These are phyloP conservation scores for Cordyceps tenuipes DNA, from an alignment of 2,329 filamentous ascomycete genomes.

Conservation along the genomic window DNA sequence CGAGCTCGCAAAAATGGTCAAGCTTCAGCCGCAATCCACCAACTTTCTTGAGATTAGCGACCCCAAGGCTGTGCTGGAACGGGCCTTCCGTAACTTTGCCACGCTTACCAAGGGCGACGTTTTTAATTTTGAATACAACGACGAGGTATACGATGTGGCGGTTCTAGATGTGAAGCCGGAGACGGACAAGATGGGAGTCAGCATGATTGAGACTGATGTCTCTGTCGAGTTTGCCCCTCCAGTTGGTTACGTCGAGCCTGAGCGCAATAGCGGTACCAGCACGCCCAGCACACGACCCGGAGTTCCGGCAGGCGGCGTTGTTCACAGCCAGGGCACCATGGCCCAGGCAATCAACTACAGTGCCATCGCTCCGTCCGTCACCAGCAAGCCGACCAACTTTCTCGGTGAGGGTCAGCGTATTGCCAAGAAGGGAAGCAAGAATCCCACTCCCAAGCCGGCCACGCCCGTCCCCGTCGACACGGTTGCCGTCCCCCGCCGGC, in stretches of 20 bases:
- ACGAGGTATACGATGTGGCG: constrained; percentile 84
- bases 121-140: constrained; percentile 96
- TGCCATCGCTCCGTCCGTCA: constrained; percentile 72
- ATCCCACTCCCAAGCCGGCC: constrained; percentile 53
- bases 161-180: constrained; percentile 90
- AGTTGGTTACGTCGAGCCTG: constrained; percentile 86
- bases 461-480: constrained; percentile 51
- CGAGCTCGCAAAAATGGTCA: constrained; percentile 84
- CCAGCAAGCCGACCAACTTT: constrained; percentile 70
- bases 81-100: constrained; percentile 91
- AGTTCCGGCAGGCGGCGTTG: constrained; percentile 60
- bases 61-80: constrained; percentile 93
- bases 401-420: constrained; percentile 71
- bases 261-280: constrained; percentile 70
- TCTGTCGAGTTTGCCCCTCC: constrained; percentile 94
- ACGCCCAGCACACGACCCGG: constrained; percentile 65
- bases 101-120: constrained; percentile 88
- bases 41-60: constrained; percentile 96
- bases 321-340: constrained; percentile 88
- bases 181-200: constrained; percentile 74
- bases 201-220: constrained; percentile 92
- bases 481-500: constrained; percentile 27
- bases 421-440: constrained; percentile 73
- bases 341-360: constrained; percentile 96
- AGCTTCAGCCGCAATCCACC: constrained; percentile 87